These are phyloP conservation scores for Urtica urens DNA, from an alignment of 306 rosid species.

Conservation along the genomic window DNA sequence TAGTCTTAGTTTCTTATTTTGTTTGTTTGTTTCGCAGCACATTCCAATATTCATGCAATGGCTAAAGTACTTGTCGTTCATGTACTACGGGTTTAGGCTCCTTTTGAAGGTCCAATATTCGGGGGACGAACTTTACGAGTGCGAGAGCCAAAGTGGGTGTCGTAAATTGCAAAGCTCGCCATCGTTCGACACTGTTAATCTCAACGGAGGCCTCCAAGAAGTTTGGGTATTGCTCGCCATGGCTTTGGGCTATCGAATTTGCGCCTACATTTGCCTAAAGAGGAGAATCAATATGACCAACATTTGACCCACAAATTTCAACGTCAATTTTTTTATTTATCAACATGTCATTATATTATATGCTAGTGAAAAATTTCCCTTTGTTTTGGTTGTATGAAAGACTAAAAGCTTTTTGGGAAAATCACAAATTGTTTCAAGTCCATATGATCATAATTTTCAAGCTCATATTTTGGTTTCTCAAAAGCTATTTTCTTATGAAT, in stretches of 20 bases:
- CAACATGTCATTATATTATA: neutral
- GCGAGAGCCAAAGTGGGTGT: constrained; percentile 66
- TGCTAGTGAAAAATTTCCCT: too few species aligned
- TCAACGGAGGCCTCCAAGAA: constrained; percentile 67
- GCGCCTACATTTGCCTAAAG: constrained; percentile 64
- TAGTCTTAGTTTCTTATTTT: too few species aligned
- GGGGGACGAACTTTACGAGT: constrained; percentile 66
- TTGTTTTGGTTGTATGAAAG: too few species aligned
- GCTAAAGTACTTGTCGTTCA: constrained; percentile 79
- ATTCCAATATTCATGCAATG: constrained; percentile 76
- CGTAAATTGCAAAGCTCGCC: constrained; percentile 64
- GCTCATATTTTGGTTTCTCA: too few species aligned
- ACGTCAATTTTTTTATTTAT: neutral
- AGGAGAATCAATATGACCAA: constrained; percentile 37
- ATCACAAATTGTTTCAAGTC: too few species aligned
- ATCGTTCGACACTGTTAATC: constrained; percentile 52
- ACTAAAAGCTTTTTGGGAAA: too few species aligned
- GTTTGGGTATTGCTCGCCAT: constrained; percentile 65
- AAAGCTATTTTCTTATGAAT: too few species aligned
- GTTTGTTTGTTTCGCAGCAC: constrained; percentile 46
- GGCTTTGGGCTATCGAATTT: constrained; percentile 54
- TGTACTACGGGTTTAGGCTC: constrained; percentile 82
- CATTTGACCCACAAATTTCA: constrained; percentile 10
- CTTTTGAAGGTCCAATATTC: constrained; percentile 82
- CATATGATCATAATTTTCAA: too few species aligned